Percentiles rank a stretch among this genome's conserved stretches.
Conservation (phyloP, 345 rosid genomes). For the Citrus maxima region DNA sequence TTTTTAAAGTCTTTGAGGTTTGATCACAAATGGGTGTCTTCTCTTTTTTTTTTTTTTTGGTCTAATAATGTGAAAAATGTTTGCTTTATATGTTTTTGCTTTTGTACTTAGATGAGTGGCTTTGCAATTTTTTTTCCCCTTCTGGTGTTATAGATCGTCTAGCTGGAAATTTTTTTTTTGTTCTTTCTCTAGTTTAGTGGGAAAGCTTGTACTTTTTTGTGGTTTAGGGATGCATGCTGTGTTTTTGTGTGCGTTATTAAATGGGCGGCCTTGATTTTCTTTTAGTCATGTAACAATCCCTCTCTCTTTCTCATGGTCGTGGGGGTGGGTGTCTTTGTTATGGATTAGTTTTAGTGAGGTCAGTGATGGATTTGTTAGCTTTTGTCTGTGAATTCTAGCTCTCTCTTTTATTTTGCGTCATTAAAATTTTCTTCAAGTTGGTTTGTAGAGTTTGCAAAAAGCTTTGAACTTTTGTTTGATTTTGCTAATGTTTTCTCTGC, state of each 20-base stretch:
- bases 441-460: slow-evolving; percentile 3
- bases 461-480: slow-evolving; percentile 7
- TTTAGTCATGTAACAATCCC: slow-evolving; percentile 2
- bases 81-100: background rate
- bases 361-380: slow-evolving; percentile 38
- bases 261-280: slow-evolving; percentile 18
- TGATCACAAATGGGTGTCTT: background rate
- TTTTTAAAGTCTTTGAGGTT: background rate
- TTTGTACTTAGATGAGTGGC: slow-evolving; percentile 1
- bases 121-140: background rate
- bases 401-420: slow-evolving; percentile 6
- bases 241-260: background rate
- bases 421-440: background rate
- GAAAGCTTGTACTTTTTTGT: background rate
- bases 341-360: slow-evolving; percentile 38
- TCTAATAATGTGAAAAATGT: background rate
- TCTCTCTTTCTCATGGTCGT: slow-evolving; percentile 4
- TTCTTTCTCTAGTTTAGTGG: background rate
- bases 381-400: slow-evolving; percentile 10
- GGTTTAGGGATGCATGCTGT: background rate
- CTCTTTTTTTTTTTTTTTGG: background rate
- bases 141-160: background rate
- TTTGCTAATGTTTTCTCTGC: slow-evolving; percentile 5
- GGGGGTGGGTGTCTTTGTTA: slow-evolving; percentile 28
- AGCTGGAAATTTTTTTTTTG: background rate